Conservation (phyloP, 1,284 basidiomycete species). For the Sutorius eximius region DNA sequence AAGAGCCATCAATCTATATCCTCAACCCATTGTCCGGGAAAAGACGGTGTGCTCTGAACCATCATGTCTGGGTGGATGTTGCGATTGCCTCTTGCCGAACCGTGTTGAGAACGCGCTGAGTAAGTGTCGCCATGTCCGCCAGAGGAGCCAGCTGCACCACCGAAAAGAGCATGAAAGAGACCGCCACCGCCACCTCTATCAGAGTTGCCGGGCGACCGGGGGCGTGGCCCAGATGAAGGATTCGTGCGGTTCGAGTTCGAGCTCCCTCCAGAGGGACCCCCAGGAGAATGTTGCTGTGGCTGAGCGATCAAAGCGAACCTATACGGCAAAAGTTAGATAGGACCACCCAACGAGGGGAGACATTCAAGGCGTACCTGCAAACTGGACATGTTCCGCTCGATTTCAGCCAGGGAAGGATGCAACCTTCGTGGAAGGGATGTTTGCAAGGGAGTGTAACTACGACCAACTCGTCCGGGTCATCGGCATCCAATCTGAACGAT, state of each 20-base stretch:
- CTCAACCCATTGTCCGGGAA: constrained; percentile 35
- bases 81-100: constrained; percentile 10
- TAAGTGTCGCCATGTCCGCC: constrained; percentile 11
- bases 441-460: constrained; percentile 75
- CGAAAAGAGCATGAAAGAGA: constrained; percentile 31
- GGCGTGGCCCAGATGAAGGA: constrained; percentile 18
- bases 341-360: constrained; percentile 46
- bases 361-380: constrained; percentile 57
- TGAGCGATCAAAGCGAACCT: constrained; percentile 31
- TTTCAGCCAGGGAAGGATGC: constrained; percentile 81
- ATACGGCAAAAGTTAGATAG: constrained; percentile 22
- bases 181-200: constrained; percentile 19
- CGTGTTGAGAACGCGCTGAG: constrained; percentile 13
- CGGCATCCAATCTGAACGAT: constrained; percentile 62
- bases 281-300: constrained; percentile 26
- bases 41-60: constrained; percentile 19
- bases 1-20: constrained; percentile 29
- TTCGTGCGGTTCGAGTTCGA: constrained; percentile 17
- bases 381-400: constrained; percentile 84
- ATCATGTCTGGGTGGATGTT: constrained; percentile 5
- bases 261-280: constrained; percentile 21
- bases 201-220: constrained; percentile 20
- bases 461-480: constrained; percentile 69
- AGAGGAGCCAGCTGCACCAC: constrained; percentile 24
- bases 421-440: constrained; percentile 79